These are phyloP conservation scores for Euphorbia tirucalli DNA, from an alignment of 345 rosid genomes.

Conservation along the genomic window DNA sequence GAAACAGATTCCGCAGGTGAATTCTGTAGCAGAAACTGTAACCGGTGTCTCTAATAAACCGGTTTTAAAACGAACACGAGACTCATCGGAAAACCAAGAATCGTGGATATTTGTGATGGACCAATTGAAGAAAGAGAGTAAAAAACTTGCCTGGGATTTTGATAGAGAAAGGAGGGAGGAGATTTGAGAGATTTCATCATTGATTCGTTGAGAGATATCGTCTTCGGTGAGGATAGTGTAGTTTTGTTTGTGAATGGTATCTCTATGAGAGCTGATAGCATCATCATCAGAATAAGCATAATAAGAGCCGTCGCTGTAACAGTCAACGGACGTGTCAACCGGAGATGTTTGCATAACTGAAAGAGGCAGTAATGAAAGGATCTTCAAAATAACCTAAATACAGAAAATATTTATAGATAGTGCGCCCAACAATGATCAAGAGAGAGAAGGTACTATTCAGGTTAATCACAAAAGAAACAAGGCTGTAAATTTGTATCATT, in stretches of 20 bases:
- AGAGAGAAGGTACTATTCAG: too few species aligned
- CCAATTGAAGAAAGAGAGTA: constrained; percentile 24
- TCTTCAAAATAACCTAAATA: too few species aligned
- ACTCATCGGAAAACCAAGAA: constrained; percentile 27
- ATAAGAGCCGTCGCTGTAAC: too few species aligned
- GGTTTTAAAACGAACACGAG: constrained; percentile 14
- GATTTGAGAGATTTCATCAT: constrained; percentile 5
- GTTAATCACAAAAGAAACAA: too few species aligned
- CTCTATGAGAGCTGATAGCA: neutral
- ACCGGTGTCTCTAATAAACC: constrained; percentile 9
- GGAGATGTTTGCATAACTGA: too few species aligned
- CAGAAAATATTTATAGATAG: too few species aligned
- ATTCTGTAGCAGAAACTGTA: neutral
- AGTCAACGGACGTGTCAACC: too few species aligned
- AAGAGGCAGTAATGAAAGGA: too few species aligned
- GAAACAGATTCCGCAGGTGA: constrained; percentile 32
- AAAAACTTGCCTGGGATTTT: constrained; percentile 14
- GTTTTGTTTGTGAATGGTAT: neutral
- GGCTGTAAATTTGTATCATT: too few species aligned
- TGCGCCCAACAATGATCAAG: too few species aligned
- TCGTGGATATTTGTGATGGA: constrained; percentile 8
- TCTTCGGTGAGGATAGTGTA: constrained; percentile 5
- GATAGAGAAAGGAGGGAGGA: constrained; percentile 21
- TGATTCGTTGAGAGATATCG: constrained; percentile 13
- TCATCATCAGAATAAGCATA: neutral